These are phyloP conservation scores for Boletus bicolor DNA, from an alignment of 768 basidiomycete species.

Conservation along the genomic window DNA sequence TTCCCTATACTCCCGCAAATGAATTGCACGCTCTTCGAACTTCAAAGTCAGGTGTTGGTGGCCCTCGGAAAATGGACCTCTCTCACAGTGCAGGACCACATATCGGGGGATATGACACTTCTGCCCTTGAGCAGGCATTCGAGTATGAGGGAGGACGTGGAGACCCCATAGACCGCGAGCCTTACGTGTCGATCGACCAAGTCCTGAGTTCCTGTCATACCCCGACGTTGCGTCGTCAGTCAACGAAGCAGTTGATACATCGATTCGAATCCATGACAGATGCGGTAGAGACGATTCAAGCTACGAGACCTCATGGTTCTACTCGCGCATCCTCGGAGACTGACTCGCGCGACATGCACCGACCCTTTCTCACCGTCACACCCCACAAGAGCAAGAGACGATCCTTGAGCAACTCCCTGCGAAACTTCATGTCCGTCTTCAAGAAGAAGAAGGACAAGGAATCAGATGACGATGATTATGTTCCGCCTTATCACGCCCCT, in stretches of 20 bases:
- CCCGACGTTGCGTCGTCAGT: conserved; percentile 29
- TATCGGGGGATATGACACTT: background rate
- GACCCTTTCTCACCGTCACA: conserved; percentile 16
- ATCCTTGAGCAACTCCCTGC: conserved; percentile 61
- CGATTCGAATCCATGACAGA: conserved; percentile 48
- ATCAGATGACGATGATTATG: conserved; percentile 24
- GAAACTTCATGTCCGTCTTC: conserved; percentile 60
- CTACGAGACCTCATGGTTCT: conserved; percentile 6
- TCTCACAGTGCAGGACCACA: background rate
- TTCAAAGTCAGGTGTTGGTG: conserved; percentile 14
- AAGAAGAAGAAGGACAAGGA: conserved; percentile 43
- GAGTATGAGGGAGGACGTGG: background rate
- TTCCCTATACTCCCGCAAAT: background rate
- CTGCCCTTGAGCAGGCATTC: background rate
- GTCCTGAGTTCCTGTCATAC: background rate
- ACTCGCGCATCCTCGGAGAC: conserved; percentile 15
- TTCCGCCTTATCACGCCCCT: conserved; percentile 2
- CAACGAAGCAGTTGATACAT: conserved; percentile 53
- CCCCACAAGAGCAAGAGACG: conserved; percentile 42
- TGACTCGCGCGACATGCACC: conserved; percentile 11
- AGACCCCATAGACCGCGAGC: background rate
- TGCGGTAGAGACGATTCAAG: conserved; percentile 4
- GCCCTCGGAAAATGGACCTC: conserved; percentile 19
- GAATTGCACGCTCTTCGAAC: background rate
- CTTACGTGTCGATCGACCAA: conserved; percentile 3